These are phyloP conservation scores for Myotisia sp. DNA, from an alignment of 2,329 filamentous ascomycete genomes.

Conservation along the genomic window DNA sequence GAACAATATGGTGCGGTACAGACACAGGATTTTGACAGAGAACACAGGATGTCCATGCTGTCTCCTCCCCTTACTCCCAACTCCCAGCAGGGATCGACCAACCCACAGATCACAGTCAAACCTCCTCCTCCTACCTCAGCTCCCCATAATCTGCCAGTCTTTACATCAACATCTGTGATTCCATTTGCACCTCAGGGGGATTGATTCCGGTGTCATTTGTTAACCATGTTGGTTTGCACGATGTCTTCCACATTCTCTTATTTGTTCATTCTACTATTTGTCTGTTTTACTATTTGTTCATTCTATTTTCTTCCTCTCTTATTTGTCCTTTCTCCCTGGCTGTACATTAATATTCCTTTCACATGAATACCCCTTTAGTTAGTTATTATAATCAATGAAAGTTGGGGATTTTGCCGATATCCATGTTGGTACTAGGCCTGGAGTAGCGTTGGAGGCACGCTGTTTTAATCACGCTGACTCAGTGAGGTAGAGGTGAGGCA, in stretches of 20 bases:
- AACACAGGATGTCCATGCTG: too few relatives aligned
- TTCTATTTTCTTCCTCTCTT: neutral
- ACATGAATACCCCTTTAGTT: neutral
- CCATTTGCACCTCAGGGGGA: slow-evolving; percentile 23
- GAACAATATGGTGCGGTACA: neutral
- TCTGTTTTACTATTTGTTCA: neutral
- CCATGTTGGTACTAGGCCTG: too few relatives aligned
- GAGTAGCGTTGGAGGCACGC: too few relatives aligned
- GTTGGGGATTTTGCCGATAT: too few relatives aligned
- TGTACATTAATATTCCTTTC: neutral
- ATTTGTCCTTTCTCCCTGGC: neutral
- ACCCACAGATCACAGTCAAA: slow-evolving; percentile 15
- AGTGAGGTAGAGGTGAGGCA: too few relatives aligned
- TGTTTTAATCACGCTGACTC: too few relatives aligned
- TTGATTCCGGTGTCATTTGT: neutral
- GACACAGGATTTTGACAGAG: neutral
- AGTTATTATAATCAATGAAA: neutral
- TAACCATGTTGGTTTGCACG: neutral
- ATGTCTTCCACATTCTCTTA: neutral
- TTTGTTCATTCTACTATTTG: neutral
- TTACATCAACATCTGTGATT: slow-evolving; percentile 33
- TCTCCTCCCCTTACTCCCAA: slow-evolving; percentile 10
- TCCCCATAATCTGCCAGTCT: slow-evolving; percentile 35
- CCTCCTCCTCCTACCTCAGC: slow-evolving; percentile 22
- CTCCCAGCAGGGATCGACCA: slow-evolving; percentile 3